A percentile compares a stretch with the other conserved stretches of the same genome.
These are phyloP conservation scores for Durio zibethinus DNA, from an alignment of 345 rosid genomes.

Conservation along the genomic window DNA sequence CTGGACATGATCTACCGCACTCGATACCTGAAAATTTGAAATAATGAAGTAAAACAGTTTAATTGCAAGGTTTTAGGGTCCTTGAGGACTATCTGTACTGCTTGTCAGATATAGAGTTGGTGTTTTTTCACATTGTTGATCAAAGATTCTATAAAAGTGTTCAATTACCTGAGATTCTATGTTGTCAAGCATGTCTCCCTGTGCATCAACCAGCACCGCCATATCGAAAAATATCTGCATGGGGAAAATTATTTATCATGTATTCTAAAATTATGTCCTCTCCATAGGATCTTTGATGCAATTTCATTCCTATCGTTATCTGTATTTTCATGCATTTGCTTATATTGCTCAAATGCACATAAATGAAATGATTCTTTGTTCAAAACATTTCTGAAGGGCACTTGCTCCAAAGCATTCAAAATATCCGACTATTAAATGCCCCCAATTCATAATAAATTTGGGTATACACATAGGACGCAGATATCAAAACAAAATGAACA, in stretches of 20 bases:
- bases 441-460: not conserved
- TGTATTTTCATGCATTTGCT: slow-evolving; percentile 12
- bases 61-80: not conserved
- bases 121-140: not conserved
- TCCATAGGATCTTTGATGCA: not conserved
- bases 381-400: not conserved
- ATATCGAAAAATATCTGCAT: slow-evolving; percentile 87
- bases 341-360: not conserved
- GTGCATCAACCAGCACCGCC: slow-evolving; percentile 93
- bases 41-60: not conserved
- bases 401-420: not conserved
- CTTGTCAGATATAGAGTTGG: not conserved
- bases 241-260: not conserved
- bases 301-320: not conserved
- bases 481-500: not conserved
- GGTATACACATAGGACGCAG: not conserved
- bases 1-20: slow-evolving; percentile 89
- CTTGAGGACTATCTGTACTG: not conserved
- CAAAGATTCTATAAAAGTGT: not conserved
- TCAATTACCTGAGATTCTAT: slow-evolving; percentile 76
- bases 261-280: slow-evolving; percentile 5
- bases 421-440: not conserved
- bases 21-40: slow-evolving; percentile 57
- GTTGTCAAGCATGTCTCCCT: slow-evolving; percentile 89
- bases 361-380: not conserved